Base-by-base conservation (phyloP, 352 stramenopile species). In the Aphanomyces astaci region DNA sequence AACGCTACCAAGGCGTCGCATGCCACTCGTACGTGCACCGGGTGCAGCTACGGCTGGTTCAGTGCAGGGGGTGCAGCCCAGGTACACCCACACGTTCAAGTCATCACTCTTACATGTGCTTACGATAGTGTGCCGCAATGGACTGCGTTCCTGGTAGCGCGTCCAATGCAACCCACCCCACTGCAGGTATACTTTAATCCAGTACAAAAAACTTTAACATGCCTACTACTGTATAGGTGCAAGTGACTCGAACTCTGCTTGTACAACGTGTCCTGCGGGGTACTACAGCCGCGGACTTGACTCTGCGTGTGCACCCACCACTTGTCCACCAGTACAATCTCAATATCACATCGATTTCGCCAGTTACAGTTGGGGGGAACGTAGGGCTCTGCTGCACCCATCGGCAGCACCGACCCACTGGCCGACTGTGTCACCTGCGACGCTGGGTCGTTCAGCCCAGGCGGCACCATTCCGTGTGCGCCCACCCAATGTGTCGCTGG, bases 121-220 rank as follows among this genome's bases (percentile, higher is more conserved):
- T 43, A 1, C 32, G 1, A 1, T 54, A 66, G 51, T 84, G 77
- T 59, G 33, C 69, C 13, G 63, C 73, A 0, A 81, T 73, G 36
- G 71, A 65, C 3, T 84, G 77, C 46, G 25, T 65, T 3, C 65
- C 73, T 32, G 78, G 78, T 48, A 72, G 69, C n/a, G 74, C 78
- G 25, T 82, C 76, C 1, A 75, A 76, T 9, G 71, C 64, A 17
- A 74, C 73, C 36, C 7, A 43, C 36, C 36, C 36, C 36, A 0
- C 74, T 73, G 13, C 71, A 79, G 46, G 73, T 79, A 13, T 54
- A 66, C 32, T 71, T 75, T 70, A 73, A 73, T 55, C 74, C 80
- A 62, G 36, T 15, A 15, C 36, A 15, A 15, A 43, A 7, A 43
- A 43, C 7, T 43, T 15, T 43, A 43, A 43, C 7, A n/a, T n/a